phyloP scores from a whole-genome alignment of 352 stramenopile species.

The Pythium brassicae region DNA sequence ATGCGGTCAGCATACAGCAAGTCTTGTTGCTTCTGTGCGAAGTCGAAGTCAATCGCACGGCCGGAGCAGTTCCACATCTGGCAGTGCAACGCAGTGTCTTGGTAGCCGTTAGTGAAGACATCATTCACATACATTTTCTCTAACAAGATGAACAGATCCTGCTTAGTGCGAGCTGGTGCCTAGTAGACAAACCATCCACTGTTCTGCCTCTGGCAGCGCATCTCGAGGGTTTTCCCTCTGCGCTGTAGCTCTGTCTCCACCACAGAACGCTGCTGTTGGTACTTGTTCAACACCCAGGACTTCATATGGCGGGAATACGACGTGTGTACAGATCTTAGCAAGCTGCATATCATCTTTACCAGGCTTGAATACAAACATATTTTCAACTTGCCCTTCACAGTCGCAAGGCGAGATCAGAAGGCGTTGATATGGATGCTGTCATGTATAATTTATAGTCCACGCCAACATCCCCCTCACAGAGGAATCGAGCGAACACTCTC shows the following conservation, averaged over 20 bases:
- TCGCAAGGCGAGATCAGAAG: not conserved
- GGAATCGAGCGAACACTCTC: not conserved
- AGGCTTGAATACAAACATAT: slow-evolving; percentile 2
- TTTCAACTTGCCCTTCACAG: slow-evolving; percentile 8
- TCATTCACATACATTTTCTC: not conserved
- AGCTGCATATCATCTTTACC: not conserved
- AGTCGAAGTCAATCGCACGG: not conserved
- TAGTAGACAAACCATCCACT: not conserved
- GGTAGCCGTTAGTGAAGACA: not conserved
- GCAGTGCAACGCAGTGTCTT: not conserved
- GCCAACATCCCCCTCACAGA: not conserved
- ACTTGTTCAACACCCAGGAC: too few relatives aligned
- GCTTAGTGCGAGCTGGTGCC: not conserved
- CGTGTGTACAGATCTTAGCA: not conserved
- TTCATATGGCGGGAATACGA: not conserved
- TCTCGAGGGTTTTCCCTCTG: not conserved
- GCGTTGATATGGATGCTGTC: slow-evolving; percentile 1
- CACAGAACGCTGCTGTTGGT: too few relatives aligned
- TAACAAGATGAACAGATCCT: not conserved
- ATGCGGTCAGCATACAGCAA: not conserved
- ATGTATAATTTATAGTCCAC: slow-evolving; percentile 7
- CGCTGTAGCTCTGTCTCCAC: too few relatives aligned
- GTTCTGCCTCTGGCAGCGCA: not conserved
- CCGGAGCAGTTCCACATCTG: slow-evolving; percentile 2
- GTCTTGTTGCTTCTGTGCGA: slow-evolving; percentile 3